Conservation (phyloP, 345 rosid species). For the Citrus inodora region DNA sequence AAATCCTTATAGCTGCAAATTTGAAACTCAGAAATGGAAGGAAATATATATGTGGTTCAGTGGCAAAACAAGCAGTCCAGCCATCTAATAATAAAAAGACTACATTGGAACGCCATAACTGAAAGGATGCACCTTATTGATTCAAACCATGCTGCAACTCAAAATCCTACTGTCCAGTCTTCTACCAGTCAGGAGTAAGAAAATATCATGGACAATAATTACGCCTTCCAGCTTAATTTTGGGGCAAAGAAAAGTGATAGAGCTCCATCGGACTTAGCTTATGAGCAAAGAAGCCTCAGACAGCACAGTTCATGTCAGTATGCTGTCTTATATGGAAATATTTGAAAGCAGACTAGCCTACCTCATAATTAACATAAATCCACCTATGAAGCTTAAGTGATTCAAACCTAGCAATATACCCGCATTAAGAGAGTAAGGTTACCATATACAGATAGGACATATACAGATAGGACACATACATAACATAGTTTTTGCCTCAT, state of each 20-base stretch:
- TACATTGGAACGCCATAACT: neutral
- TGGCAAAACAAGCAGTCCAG: neutral
- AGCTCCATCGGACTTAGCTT: neutral
- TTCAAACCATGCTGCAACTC: neutral
- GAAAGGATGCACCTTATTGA: neutral
- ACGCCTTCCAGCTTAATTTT: neutral
- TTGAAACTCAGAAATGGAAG: neutral
- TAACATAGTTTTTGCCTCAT: neutral
- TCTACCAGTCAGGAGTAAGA: neutral
- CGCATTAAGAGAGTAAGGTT: neutral
- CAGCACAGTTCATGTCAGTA: neutral
- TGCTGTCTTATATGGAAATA: neutral
- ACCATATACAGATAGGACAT: neutral
- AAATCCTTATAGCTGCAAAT: neutral
- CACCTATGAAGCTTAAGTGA: neutral
- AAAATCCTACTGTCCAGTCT: neutral
- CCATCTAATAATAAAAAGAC: neutral
- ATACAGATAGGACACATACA: neutral
- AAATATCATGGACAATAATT: neutral
- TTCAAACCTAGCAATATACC: neutral
- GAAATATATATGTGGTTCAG: neutral
- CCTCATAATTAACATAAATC: neutral
- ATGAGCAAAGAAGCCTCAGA: neutral
- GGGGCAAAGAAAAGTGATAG: neutral
- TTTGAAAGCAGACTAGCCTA: neutral